Evolutionary conservation across 768 basidiomycete species (phyloP), one percentile per base, ranked within the genome.

Genomic region (Collybiopsis luxurians): DNA sequence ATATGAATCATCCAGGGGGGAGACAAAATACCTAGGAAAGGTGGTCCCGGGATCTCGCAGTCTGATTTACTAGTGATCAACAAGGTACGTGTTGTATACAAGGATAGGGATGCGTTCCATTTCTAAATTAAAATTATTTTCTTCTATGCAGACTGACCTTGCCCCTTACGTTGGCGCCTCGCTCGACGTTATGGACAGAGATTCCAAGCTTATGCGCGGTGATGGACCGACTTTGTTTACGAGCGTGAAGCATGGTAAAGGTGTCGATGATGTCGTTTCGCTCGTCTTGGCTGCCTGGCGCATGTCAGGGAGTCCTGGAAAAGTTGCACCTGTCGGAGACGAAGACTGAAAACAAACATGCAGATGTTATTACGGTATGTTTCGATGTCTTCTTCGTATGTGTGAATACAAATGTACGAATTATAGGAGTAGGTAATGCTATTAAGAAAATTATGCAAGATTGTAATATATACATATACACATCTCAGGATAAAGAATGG

Each of bases 1-100:
- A 45, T 55, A 28, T 15, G 57, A 23, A n/a, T n/a, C 39, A 58
- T 47, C 30, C 60, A 91, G 89, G 96, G 97, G 10, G 96, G 96
- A 0, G 96, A 99, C 74, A 99, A 99, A 73, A 95, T 99, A 60
- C 97, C 97, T 21, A 80, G 96, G 23, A 99, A 99, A 75, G 96
- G 97, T 4, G 97, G 96, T 1, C 97, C 96, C 1, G 97, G 96
- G 10, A 98, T 99, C 62, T 95, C 94, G 1, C 90, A 95, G 66
- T 96, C 94, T 1, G 97, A 98, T 73, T 76, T 99, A 11, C 75
- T 99, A 53, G 85, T 99, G 24, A 85, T 98, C 63, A 98, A 98
- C 78, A 99, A 99, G 81, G 95, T 88, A 34, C 68, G 55, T n/a
- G n/a, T n/a, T n/a, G n/a, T n/a, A n/a, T n/a, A n/a, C n/a, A n/a